Evolutionary conservation across 2,329 filamentous ascomycete genomes (phyloP), one percentile per base, ranked within the genome.

Genomic region (Verticillium nonalfalfae): DNA sequence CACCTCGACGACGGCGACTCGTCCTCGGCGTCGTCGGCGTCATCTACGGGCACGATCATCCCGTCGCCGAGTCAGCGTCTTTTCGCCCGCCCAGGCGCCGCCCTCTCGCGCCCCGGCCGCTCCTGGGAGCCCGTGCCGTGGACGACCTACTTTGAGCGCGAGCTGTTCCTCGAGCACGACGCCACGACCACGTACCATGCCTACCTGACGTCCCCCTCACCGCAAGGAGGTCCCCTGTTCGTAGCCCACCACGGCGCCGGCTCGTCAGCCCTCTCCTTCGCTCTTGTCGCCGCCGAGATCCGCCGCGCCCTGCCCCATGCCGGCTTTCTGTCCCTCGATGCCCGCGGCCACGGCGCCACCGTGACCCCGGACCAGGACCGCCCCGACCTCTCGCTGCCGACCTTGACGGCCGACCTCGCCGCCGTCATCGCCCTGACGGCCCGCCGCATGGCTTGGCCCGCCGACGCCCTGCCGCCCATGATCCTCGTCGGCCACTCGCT

Each of bases 241-340:
- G 89, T 98, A 63, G 91, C 90, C 76, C 95, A 99, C 72, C 95
- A 99, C 76, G 95, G 95, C 45, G 95, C 91, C 50, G 95, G 95
- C 15, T 96, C 93, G 4, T 97, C 93, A 0, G 96, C 90, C 7
- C 84, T 39, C 62, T 96, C 93, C 2, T 99, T 98, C 75, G 93
- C 93, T 5, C 81, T 91, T 4, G 86, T 96, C 63, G 86, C 89
- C 2, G 82, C 85, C 55, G 90, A 96, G 72, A 86, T 98, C 64
- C 85, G 88, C 59, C 91, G 89, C 72, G 81, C 85, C 7, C 79
- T 97, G 52, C 91, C 95, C 0, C 81, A 85, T 7, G 90, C 93
- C 2, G 96, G 95, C 1, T 84, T 98, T 50, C 81, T 99, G 21
- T 91, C 92, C 3, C 73, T 93, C 11, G 93, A 98, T 73, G 93